These are phyloP conservation scores for Nannizziopsis arthrosporioides DNA, from an alignment of 2,329 filamentous ascomycete genomes.

Conservation along the genomic window DNA sequence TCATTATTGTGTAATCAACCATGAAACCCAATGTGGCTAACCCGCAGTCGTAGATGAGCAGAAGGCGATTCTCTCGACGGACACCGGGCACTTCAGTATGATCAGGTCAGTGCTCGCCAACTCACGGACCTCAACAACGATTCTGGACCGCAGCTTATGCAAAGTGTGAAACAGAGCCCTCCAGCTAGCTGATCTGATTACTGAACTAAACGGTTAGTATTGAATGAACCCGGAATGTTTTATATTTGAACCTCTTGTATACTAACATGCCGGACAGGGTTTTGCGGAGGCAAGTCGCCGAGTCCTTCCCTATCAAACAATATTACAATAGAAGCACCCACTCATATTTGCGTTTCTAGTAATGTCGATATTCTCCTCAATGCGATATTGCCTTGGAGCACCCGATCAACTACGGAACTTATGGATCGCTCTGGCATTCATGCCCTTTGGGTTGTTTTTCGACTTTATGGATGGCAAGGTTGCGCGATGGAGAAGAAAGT, in stretches of 20 bases:
- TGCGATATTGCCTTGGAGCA: slow-evolving; percentile 79
- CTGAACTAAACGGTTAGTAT: slow-evolving; percentile 38
- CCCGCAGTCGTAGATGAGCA: slow-evolving; percentile 38
- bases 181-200: slow-evolving; percentile 41
- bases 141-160: background rate
- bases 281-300: slow-evolving; percentile 36
- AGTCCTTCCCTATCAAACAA: background rate
- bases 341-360: slow-evolving; percentile 35
- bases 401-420: slow-evolving; percentile 55
- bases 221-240: background rate
- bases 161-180: slow-evolving; percentile 29
- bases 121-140: background rate
- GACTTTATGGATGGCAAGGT: slow-evolving; percentile 98
- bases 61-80: slow-evolving; percentile 37
- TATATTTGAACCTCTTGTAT: background rate
- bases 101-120: slow-evolving; percentile 30
- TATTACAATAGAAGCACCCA: background rate
- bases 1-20: background rate
- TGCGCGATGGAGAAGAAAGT: slow-evolving; percentile 92
- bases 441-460: slow-evolving; percentile 91
- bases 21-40: slow-evolving; percentile 1
- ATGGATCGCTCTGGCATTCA: slow-evolving; percentile 72
- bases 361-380: slow-evolving; percentile 89
- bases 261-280: slow-evolving; percentile 25
- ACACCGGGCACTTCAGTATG: slow-evolving; percentile 41